phyloP scores from a whole-genome alignment of 169 alveolate species.

The Plasmodium coatneyi region DNA sequence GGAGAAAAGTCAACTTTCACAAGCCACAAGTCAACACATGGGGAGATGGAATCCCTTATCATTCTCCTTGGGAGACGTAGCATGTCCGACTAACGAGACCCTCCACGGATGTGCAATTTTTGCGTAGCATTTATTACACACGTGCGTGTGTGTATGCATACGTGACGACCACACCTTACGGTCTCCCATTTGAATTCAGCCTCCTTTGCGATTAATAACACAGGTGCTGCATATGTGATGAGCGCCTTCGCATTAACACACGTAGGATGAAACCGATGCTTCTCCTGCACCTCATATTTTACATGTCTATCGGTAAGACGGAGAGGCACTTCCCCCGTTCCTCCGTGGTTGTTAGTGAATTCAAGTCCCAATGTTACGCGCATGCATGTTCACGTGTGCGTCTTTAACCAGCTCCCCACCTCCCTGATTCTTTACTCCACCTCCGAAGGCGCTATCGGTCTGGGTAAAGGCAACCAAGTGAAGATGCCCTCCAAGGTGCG shows the following conservation, averaged over 20 bases:
- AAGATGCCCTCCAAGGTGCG: not conserved
- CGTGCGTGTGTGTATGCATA: not conserved
- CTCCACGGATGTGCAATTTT: not conserved
- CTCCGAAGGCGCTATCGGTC: not conserved
- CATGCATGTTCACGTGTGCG: not conserved
- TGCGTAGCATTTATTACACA: not conserved
- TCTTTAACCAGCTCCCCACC: not conserved
- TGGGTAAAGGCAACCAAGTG: not conserved
- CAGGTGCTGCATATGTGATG: not conserved
- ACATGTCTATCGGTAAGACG: not conserved
- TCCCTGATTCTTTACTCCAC: not conserved
- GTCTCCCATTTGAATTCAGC: not conserved
- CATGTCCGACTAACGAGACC: not conserved
- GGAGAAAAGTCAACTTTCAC: too few species aligned
- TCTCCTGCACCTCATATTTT: not conserved
- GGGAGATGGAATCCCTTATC: not conserved
- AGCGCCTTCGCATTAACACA: not conserved
- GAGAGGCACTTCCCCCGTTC: not conserved
- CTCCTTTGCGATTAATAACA: not conserved
- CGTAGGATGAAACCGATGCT: not conserved
- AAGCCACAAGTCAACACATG: not conserved
- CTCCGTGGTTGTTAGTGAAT: not conserved
- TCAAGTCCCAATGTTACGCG: not conserved
- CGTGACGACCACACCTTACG: not conserved
- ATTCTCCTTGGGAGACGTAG: not conserved